Evolutionary conservation across 2,329 filamentous ascomycete species (phyloP).

Genomic region (Fusarium foetens): DNA sequence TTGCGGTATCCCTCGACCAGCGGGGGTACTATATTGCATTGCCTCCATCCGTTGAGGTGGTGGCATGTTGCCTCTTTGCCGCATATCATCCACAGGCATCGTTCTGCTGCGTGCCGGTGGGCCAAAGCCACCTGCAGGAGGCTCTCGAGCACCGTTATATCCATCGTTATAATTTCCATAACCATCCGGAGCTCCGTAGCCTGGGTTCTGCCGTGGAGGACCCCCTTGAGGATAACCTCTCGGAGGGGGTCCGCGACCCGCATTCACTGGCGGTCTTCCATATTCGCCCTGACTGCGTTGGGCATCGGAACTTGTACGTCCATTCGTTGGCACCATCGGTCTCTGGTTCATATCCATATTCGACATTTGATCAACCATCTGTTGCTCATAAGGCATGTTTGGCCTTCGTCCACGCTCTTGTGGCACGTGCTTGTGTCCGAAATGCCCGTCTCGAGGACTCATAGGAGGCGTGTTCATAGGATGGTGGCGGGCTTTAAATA

Average conservation of each 20-base stretch:
- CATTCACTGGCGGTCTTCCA: slow-evolving; percentile 41
- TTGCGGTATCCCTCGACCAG: slow-evolving; percentile 58
- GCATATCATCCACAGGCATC: slow-evolving; percentile 64
- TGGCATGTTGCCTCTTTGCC: slow-evolving; percentile 52
- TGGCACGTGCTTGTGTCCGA: slow-evolving; percentile 38
- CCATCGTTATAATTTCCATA: slow-evolving; percentile 45
- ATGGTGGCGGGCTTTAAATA: slow-evolving; percentile 44
- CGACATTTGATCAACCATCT: slow-evolving; percentile 49
- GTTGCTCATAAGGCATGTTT: slow-evolving; percentile 45
- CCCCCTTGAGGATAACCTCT: slow-evolving; percentile 51
- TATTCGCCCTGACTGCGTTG: slow-evolving; percentile 44
- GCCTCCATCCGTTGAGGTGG: slow-evolving; percentile 55
- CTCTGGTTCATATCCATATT: slow-evolving; percentile 50
- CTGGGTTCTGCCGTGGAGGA: slow-evolving; percentile 44
- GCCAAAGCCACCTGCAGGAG: slow-evolving; percentile 56
- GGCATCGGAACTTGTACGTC: slow-evolving; percentile 43
- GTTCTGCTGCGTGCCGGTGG: slow-evolving; percentile 69
- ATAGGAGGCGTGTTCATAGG: slow-evolving; percentile 47
- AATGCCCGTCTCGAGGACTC: slow-evolving; percentile 44
- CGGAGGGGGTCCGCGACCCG: slow-evolving; percentile 41
- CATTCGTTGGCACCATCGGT: slow-evolving; percentile 34
- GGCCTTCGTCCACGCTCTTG: slow-evolving; percentile 36
- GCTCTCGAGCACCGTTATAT: slow-evolving; percentile 44
- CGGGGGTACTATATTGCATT: slow-evolving; percentile 58
- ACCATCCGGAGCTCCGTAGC: slow-evolving; percentile 34